Evolutionary conservation across 164 flowering plant genomes (phyloP).

Genomic region (Sedum album): DNA sequence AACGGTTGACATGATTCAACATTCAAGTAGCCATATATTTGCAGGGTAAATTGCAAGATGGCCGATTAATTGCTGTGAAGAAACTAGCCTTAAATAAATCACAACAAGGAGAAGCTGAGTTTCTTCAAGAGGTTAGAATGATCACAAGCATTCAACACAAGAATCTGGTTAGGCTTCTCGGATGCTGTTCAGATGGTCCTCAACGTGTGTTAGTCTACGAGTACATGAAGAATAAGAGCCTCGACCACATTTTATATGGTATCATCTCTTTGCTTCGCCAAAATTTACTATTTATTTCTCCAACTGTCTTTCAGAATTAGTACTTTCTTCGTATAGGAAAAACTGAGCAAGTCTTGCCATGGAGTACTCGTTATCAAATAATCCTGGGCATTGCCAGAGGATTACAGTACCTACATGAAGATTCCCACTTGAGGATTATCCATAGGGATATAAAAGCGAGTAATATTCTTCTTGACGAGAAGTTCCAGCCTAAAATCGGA

Average conservation of each 20-base stretch:
- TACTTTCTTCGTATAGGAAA: constrained; percentile 23
- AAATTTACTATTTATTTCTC: not conserved
- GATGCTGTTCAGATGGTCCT: constrained; percentile 65
- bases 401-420: constrained; percentile 60
- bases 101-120: constrained; percentile 68
- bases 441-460: constrained; percentile 74
- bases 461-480: constrained; percentile 61
- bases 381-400: constrained; percentile 56
- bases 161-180: constrained; percentile 67
- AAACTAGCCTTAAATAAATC: constrained; percentile 44
- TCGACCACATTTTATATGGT: constrained; percentile 58
- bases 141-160: constrained; percentile 76
- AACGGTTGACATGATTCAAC: not conserved
- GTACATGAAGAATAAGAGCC: constrained; percentile 65
- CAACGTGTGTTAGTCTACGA: constrained; percentile 62
- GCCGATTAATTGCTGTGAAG: constrained; percentile 53
- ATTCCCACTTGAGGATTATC: constrained; percentile 51
- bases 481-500: constrained; percentile 53
- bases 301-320: not conserved
- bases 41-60: constrained; percentile 58
- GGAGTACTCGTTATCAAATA: constrained; percentile 45
- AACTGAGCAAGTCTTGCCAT: constrained; percentile 29
- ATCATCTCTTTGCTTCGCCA: not conserved
- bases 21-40: not conserved
- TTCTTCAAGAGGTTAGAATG: constrained; percentile 57